These are phyloP conservation scores for Gleditsia sinensis DNA, from an alignment of 306 rosid genomes.

Conservation along the genomic window DNA sequence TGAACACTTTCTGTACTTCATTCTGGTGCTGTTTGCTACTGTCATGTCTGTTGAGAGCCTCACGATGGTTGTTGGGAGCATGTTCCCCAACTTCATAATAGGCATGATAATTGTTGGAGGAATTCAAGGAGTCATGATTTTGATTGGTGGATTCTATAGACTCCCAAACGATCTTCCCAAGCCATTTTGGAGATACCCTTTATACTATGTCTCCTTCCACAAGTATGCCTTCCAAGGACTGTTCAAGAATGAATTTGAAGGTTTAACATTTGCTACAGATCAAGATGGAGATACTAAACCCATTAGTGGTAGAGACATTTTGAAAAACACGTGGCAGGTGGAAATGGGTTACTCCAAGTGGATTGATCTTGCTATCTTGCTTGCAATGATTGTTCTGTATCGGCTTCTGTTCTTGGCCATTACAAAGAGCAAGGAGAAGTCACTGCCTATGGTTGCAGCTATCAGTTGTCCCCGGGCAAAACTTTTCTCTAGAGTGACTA, in stretches of 20 bases:
- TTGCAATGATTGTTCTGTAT: conserved; percentile 51
- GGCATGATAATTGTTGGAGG: conserved; percentile 67
- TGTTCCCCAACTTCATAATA: conserved; percentile 65
- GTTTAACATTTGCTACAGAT: conserved; percentile 8
- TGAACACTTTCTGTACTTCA: conserved; percentile 45
- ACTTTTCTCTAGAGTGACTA: neutral
- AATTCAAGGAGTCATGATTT: conserved; percentile 55
- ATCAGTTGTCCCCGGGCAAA: neutral
- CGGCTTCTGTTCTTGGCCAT: conserved; percentile 46
- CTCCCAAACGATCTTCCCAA: conserved; percentile 48
- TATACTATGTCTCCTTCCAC: conserved; percentile 50
- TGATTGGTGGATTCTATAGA: conserved; percentile 47
- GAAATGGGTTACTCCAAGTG: conserved; percentile 55
- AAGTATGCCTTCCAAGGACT: conserved; percentile 52
- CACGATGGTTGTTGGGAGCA: conserved; percentile 68
- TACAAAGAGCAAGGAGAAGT: conserved; percentile 39
- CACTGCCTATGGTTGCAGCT: conserved; percentile 8
- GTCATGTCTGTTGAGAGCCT: conserved; percentile 64
- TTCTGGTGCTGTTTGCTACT: conserved; percentile 32
- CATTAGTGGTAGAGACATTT: conserved; percentile 36
- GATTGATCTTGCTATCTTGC: conserved; percentile 46
- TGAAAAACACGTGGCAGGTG: conserved; percentile 38
- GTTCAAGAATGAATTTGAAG: conserved; percentile 55
- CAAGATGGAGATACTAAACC: neutral
- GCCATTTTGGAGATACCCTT: conserved; percentile 47